phyloP scores from a whole-genome alignment of 2,329 filamentous ascomycete species.

The Dendrostoma leiphaemia region DNA sequence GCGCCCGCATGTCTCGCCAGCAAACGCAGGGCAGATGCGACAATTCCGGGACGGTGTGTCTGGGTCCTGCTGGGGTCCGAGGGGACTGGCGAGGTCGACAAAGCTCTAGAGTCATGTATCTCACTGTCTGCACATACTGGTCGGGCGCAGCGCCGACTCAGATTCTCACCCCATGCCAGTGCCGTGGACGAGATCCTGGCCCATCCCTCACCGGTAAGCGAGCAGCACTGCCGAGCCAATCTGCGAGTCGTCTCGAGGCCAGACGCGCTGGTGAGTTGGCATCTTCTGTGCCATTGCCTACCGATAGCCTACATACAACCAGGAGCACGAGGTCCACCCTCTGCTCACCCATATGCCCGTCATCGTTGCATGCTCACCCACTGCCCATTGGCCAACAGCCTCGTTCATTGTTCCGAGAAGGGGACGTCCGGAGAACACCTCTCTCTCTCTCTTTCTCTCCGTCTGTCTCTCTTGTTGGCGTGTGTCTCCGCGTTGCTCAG shows the following conservation, averaged over 20 bases:
- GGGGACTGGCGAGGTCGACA: neutral
- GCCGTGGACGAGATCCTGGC: too few relatives aligned
- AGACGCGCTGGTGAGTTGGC: slow-evolving; percentile 9
- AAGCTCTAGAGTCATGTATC: slow-evolving; percentile 10
- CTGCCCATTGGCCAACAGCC: neutral
- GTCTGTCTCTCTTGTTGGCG: too few relatives aligned
- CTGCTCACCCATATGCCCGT: neutral
- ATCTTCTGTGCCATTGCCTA: neutral
- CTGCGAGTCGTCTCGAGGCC: neutral
- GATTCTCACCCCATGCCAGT: too few relatives aligned
- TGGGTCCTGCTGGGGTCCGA: neutral
- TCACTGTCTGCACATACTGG: slow-evolving; percentile 9
- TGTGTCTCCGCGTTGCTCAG: neutral
- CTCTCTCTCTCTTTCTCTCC: too few relatives aligned
- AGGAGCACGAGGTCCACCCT: neutral
- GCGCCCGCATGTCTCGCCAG: neutral
- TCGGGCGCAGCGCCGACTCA: slow-evolving; percentile 10
- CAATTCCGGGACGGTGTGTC: too few relatives aligned
- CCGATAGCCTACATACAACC: neutral
- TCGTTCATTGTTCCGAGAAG: slow-evolving; percentile 3
- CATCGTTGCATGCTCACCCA: neutral
- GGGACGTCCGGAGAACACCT: neutral
- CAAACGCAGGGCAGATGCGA: neutral
- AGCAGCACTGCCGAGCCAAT: slow-evolving; percentile 9
- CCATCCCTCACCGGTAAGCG: slow-evolving; percentile 1